These are phyloP conservation scores for Auriscalpium vulgare DNA, from an alignment of 768 basidiomycete species.

Conservation along the genomic window DNA sequence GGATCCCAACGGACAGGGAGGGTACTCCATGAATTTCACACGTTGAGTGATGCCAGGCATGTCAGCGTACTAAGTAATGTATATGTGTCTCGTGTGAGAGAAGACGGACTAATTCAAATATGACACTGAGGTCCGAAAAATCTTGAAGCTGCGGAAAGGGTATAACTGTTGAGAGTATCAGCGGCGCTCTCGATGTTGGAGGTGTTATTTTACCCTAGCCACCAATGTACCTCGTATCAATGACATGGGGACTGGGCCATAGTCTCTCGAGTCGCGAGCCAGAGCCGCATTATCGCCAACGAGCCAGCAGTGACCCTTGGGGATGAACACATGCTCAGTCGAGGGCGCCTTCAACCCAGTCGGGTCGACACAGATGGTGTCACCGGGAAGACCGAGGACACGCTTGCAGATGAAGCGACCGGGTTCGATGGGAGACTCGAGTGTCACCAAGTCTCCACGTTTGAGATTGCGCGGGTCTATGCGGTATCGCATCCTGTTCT, in stretches of 20 bases:
- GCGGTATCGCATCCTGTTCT: slow-evolving; percentile 48
- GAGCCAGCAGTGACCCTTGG: slow-evolving; percentile 86
- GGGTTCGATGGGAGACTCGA: slow-evolving; percentile 64
- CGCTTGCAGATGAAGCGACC: slow-evolving; percentile 76
- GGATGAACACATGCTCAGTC: slow-evolving; percentile 68
- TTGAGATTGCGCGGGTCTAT: slow-evolving; percentile 41
- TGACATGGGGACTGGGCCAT: slow-evolving; percentile 85
- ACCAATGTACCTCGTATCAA: slow-evolving; percentile 62
- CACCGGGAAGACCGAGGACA: slow-evolving; percentile 84
- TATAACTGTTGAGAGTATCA: slow-evolving; percentile 18
- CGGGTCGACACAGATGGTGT: slow-evolving; percentile 84
- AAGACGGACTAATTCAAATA: slow-evolving; percentile 17
- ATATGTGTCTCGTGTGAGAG: too few relatives aligned
- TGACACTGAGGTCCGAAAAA: slow-evolving; percentile 25
- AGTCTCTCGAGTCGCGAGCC: slow-evolving; percentile 85
- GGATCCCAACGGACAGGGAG: slow-evolving; percentile 88
- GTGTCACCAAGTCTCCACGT: slow-evolving; percentile 73
- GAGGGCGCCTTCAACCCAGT: slow-evolving; percentile 56
- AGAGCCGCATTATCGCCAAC: slow-evolving; percentile 79
- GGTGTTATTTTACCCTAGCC: slow-evolving; percentile 44
- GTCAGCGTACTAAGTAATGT: too few relatives aligned
- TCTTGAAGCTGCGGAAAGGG: slow-evolving; percentile 16
- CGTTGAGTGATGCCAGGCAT: slow-evolving; percentile 25
- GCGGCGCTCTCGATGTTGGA: background rate
- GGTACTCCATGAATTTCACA: slow-evolving; percentile 87